Conservation (phyloP, 2,329 filamentous ascomycete genomes). For the Venturia effusa region DNA sequence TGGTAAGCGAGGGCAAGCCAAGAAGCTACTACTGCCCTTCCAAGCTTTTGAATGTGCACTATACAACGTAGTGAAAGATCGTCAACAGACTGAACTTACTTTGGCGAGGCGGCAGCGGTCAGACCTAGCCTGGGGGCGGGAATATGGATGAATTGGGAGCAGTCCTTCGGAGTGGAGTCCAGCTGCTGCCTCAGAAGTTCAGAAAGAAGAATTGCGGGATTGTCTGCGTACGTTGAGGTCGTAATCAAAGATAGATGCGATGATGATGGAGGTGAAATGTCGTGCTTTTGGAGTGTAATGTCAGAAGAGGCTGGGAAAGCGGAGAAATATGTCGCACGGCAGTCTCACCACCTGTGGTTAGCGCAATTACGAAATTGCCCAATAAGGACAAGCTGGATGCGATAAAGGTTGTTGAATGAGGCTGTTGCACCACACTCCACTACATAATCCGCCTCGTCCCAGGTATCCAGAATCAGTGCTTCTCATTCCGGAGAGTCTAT, state of each 20-base stretch:
- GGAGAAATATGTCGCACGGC: background rate
- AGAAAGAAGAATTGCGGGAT: background rate
- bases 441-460: background rate
- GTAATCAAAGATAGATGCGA: background rate
- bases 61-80: background rate
- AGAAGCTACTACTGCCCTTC: background rate
- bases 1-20: background rate
- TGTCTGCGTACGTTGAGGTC: background rate
- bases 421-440: background rate
- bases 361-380: background rate
- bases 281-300: background rate
- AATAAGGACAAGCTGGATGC: background rate
- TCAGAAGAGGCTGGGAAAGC: background rate
- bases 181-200: background rate
- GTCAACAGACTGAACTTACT: background rate
- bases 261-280: background rate
- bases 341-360: background rate
- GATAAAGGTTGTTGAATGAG: background rate
- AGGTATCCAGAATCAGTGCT: background rate
- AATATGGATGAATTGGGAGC: background rate
- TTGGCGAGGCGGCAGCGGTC: background rate
- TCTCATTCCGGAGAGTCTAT: background rate
- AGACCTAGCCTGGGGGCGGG: background rate
- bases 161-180: background rate
- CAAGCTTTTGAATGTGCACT: background rate